Percentiles rank a stretch among this genome's conserved stretches.
phyloP scores from a whole-genome alignment of 352 stramenopile species.

The Blastocystis sp. region DNA sequence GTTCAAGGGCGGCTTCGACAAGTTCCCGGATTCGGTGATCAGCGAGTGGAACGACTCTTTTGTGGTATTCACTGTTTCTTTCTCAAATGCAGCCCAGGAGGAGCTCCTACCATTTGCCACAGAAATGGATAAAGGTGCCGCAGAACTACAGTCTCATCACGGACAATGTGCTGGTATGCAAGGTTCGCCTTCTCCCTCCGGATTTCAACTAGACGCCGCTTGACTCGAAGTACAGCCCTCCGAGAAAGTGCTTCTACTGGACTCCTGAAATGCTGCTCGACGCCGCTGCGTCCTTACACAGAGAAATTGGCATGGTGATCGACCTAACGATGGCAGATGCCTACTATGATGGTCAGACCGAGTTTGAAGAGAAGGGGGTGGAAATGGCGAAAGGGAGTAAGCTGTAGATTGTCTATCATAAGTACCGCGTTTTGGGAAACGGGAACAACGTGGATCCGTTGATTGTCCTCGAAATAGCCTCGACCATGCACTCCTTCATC shows the following conservation, averaged over 20 bases:
- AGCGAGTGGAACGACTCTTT: too few species aligned
- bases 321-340: neutral
- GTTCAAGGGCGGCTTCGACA: slow-evolving; percentile 37
- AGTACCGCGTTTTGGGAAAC: neutral
- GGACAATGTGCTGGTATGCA: too few species aligned
- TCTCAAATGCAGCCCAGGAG: neutral
- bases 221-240: too few species aligned
- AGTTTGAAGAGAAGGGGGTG: slow-evolving; percentile 15
- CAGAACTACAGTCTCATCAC: too few species aligned
- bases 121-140: too few species aligned
- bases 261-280: neutral
- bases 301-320: neutral
- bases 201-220: too few species aligned
- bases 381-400: neutral
- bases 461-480: neutral
- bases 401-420: neutral
- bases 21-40: slow-evolving; percentile 1
- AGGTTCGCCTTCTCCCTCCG: too few species aligned
- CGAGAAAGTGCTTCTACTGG: neutral
- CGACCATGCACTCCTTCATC: neutral
- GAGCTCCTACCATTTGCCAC: neutral
- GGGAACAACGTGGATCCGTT: neutral
- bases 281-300: neutral
- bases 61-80: slow-evolving; percentile 3
- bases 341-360: slow-evolving; percentile 7